phyloP scores from a whole-genome alignment of 495 filamentous ascomycete species.

The Neurospora sp. region DNA sequence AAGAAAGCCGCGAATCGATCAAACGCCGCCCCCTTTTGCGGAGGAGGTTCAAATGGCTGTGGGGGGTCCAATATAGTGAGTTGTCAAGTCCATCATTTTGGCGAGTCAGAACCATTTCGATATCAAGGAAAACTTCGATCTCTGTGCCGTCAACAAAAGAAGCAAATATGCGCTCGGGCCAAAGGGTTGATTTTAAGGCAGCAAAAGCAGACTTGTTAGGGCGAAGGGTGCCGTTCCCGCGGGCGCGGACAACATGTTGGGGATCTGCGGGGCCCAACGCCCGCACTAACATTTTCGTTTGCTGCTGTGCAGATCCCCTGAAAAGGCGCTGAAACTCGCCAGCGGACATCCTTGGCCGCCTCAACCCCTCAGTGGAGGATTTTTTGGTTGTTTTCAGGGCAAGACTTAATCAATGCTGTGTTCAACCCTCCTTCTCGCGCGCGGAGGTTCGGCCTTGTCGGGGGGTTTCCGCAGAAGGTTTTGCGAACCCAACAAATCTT shows the following conservation, averaged over 20 bases:
- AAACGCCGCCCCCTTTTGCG: not conserved
- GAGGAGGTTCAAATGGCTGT: not conserved
- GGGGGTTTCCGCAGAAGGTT: not conserved
- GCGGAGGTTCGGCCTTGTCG: not conserved
- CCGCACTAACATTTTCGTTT: slow-evolving; percentile 15
- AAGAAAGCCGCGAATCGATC: not conserved
- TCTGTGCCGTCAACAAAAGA: not conserved
- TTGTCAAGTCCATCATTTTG: not conserved
- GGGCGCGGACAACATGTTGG: slow-evolving; percentile 30
- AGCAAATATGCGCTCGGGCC: slow-evolving; percentile 1
- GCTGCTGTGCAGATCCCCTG: not conserved
- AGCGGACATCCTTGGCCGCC: slow-evolving; percentile 9
- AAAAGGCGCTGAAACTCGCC: not conserved
- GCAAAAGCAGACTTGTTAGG: not conserved
- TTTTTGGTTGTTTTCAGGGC: not conserved
- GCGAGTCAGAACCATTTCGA: not conserved
- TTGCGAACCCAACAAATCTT: not conserved
- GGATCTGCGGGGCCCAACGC: slow-evolving; percentile 30
- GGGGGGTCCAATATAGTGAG: not conserved
- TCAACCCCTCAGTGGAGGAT: slow-evolving; percentile 2
- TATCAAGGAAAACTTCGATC: not conserved
- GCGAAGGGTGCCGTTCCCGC: not conserved
- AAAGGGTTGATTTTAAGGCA: not conserved
- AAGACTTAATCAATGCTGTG: not conserved
- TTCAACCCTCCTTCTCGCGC: not conserved